Percentiles rank a stretch among this genome's conserved stretches.
Conservation (phyloP, 2,329 filamentous ascomycete species). For the Fusarium camptoceras region DNA sequence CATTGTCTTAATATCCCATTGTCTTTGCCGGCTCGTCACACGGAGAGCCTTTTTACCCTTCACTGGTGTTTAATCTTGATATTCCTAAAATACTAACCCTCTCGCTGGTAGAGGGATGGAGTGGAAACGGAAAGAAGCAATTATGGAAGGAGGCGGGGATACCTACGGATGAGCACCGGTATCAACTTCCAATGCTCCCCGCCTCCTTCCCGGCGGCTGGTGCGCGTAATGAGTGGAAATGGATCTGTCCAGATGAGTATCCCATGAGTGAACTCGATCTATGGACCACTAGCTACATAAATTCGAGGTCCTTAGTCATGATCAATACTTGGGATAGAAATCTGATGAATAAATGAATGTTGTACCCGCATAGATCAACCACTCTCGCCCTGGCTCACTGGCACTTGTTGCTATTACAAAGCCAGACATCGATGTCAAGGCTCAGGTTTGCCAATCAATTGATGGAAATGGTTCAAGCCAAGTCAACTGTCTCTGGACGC, state of each 20-base stretch:
- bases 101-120: not conserved
- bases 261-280: not conserved
- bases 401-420: not conserved
- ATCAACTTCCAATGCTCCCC: not conserved
- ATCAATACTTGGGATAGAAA: too few relatives aligned
- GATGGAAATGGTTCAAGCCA: not conserved
- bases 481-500: not conserved
- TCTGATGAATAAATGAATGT: too few relatives aligned
- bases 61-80: not conserved
- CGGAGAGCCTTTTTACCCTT: not conserved
- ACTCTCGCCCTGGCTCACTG: not conserved
- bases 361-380: too few relatives aligned
- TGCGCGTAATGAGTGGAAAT: not conserved
- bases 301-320: too few relatives aligned
- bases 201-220: not conserved
- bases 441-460: not conserved
- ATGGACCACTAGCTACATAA: not conserved
- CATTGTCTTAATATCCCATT: not conserved
- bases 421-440: rapidly evolving
- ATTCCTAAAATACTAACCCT: rapidly evolving
- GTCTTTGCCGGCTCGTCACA: not conserved
- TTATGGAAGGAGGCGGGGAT: not conserved
- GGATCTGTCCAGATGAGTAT: not conserved
- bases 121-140: not conserved
- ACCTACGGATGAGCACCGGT: not conserved